Evolutionary conservation across 768 basidiomycete genomes (phyloP).

Genomic region (Phallus indusiatus): DNA sequence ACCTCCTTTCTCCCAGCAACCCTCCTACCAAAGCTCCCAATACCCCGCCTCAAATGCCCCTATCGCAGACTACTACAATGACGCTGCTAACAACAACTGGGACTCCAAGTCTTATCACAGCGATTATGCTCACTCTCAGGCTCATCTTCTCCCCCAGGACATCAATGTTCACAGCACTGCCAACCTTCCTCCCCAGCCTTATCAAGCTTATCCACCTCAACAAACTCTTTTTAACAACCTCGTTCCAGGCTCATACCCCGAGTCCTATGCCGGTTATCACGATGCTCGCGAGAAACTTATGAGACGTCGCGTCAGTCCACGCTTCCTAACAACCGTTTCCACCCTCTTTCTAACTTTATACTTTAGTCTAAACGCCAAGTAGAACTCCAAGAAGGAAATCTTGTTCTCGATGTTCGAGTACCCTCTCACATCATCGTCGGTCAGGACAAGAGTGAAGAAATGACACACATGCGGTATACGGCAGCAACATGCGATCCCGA

Average conservation of each 20-base stretch:
- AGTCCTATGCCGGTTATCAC: slow-evolving; percentile 44
- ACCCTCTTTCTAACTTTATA: not conserved
- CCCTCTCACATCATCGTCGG: slow-evolving; percentile 64
- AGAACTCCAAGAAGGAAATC: slow-evolving; percentile 70
- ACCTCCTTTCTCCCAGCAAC: not conserved
- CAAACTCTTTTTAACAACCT: slow-evolving; percentile 21
- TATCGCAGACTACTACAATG: slow-evolving; percentile 6
- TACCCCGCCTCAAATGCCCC: not conserved
- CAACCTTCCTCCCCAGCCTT: slow-evolving; percentile 46
- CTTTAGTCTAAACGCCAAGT: slow-evolving; percentile 58
- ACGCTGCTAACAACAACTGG: slow-evolving; percentile 26
- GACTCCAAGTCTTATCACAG: slow-evolving; percentile 52
- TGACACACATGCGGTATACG: slow-evolving; percentile 79
- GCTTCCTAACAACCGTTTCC: not conserved
- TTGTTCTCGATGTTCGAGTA: slow-evolving; percentile 76
- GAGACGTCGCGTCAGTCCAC: slow-evolving; percentile 44
- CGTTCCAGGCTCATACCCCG: slow-evolving; percentile 36
- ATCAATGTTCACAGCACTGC: slow-evolving; percentile 30
- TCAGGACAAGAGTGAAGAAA: slow-evolving; percentile 56
- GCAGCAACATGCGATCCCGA: slow-evolving; percentile 87
- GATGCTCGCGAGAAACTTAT: slow-evolving; percentile 70
- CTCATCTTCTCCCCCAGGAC: slow-evolving; percentile 60
- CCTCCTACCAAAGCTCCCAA: not conserved
- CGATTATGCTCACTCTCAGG: slow-evolving; percentile 59
- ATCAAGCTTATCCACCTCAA: slow-evolving; percentile 48